Conservation (phyloP, 1,139 yeast genomes). For the Debaryomyces fabryi region DNA sequence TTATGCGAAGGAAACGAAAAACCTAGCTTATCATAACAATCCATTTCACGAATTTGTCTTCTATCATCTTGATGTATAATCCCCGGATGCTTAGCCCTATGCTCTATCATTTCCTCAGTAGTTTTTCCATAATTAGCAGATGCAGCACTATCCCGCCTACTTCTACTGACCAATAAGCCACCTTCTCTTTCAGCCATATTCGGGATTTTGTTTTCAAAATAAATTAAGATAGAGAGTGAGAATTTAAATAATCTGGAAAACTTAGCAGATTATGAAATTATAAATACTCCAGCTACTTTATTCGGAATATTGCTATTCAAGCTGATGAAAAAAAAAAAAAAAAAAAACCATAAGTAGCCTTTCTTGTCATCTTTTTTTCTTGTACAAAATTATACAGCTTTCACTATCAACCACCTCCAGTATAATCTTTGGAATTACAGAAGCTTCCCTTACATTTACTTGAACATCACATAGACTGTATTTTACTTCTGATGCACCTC, state of each 20-base stretch:
- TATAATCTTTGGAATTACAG: too few species aligned
- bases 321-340: too few species aligned
- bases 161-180: neutral
- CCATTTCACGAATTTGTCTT: constrained; percentile 11
- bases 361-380: too few species aligned
- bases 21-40: constrained; percentile 35
- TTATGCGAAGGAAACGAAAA: constrained; percentile 26
- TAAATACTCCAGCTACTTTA: too few species aligned
- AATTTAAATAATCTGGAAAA: neutral
- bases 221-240: too few species aligned
- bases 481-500: too few species aligned
- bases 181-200: neutral
- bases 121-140: neutral
- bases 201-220: neutral
- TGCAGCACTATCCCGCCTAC: neutral
- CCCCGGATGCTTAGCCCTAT: neutral
- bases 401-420: too few species aligned
- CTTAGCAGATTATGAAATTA: neutral
- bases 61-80: neutral
- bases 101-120: neutral
- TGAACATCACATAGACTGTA: too few species aligned
- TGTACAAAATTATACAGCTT: too few species aligned
- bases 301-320: neutral
- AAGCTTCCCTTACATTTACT: too few species aligned
- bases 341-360: too few species aligned